Evolutionary conservation across 345 rosid genomes (phyloP).

Genomic region (Garcia nutans): DNA sequence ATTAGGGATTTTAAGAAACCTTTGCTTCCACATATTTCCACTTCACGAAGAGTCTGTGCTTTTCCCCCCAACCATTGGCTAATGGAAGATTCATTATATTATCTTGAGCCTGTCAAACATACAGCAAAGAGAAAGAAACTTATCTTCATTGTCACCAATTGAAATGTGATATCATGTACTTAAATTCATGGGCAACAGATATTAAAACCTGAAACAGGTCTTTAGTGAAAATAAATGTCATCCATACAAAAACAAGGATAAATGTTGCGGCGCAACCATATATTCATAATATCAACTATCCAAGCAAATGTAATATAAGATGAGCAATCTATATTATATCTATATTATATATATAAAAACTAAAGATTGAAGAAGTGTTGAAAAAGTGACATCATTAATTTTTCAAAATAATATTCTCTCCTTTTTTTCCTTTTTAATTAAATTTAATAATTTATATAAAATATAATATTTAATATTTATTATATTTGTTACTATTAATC

Average conservation of each 20-base stretch:
- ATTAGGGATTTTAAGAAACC: slow-evolving; percentile 40
- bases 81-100: slow-evolving; percentile 83
- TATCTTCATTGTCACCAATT: slow-evolving; percentile 17
- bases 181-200: background rate
- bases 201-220: background rate
- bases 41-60: slow-evolving; percentile 79
- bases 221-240: background rate
- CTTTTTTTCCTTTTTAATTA: too few species aligned
- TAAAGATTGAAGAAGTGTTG: too few species aligned
- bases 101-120: slow-evolving; percentile 84
- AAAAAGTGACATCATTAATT: too few species aligned
- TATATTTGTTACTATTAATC: too few species aligned
- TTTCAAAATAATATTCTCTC: too few species aligned
- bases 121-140: slow-evolving; percentile 6
- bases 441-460: too few species aligned
- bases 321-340: too few species aligned
- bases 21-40: slow-evolving; percentile 92
- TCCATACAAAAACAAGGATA: background rate
- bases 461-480: too few species aligned
- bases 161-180: background rate
- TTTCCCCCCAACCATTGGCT: slow-evolving; percentile 96
- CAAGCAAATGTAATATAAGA: too few species aligned
- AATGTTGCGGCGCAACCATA: background rate
- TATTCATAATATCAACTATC: background rate
- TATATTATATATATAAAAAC: too few species aligned